Evolutionary conservation across 352 stramenopile species (phyloP).

Genomic region (Phytophthora kernoviae): DNA sequence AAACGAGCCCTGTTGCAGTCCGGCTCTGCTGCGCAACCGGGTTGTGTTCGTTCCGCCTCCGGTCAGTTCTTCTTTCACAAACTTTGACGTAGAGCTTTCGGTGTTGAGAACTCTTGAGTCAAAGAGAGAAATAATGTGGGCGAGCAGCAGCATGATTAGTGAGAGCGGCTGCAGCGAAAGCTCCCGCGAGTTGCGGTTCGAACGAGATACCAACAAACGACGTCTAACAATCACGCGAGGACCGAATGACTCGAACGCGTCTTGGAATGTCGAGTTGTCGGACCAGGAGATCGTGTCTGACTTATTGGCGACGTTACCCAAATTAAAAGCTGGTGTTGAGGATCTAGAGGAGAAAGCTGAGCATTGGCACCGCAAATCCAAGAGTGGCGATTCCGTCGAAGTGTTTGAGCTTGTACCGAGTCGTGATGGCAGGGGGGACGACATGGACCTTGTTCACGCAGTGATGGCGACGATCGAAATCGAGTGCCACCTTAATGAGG

Average conservation of each 20-base stretch:
- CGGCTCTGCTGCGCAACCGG: constrained; percentile 28
- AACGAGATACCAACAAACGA: constrained; percentile 22
- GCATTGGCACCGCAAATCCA: constrained; percentile 50
- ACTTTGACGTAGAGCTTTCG: constrained; percentile 7
- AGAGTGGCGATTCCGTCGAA: constrained; percentile 51
- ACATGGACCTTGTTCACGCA: constrained; percentile 60
- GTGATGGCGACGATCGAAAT: constrained; percentile 57
- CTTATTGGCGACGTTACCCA: constrained; percentile 46
- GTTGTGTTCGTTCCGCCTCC: constrained; percentile 3
- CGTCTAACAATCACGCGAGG: constrained; percentile 29
- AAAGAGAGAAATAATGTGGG: constrained; percentile 26
- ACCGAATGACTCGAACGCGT: constrained; percentile 12
- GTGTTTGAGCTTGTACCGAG: constrained; percentile 51
- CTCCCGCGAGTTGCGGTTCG: constrained; percentile 27
- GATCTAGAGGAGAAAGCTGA: constrained; percentile 33
- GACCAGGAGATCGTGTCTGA: constrained; percentile 52
- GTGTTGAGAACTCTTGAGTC: constrained; percentile 7
- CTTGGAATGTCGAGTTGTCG: constrained; percentile 30
- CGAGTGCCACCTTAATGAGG: constrained; percentile 64
- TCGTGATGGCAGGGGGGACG: constrained; percentile 34
- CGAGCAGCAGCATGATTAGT: constrained; percentile 39
- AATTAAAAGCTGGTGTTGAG: constrained; percentile 47
- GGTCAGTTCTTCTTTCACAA: constrained; percentile 27
- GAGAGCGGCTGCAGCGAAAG: constrained; percentile 34
- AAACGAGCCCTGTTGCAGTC: constrained; percentile 13